Conservation (phyloP, 441 rosid genomes). For the Adansonia rubrostipa region DNA sequence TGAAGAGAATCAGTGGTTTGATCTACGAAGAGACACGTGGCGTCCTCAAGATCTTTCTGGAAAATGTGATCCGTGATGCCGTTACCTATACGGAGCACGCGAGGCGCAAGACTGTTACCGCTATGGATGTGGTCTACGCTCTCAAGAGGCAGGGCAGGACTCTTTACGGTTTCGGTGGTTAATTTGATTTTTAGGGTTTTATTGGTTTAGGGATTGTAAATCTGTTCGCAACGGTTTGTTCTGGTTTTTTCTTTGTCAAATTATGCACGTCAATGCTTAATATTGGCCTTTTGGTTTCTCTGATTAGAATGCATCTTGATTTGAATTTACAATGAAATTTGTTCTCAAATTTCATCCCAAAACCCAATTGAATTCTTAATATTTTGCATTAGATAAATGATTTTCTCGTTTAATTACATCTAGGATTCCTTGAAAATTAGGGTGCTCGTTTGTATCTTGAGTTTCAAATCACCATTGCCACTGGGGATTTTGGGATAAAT, state of each 20-base stretch:
- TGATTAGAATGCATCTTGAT: not conserved
- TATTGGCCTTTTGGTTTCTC: no score
- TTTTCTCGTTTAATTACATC: not conserved
- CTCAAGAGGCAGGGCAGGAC: constrained; percentile 11
- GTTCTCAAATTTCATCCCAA: not conserved
- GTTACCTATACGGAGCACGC: constrained; percentile 16
- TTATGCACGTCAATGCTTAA: no score
- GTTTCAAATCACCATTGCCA: no score
- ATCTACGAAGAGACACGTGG: constrained; percentile 3
- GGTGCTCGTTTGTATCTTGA: no score
- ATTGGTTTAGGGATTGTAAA: not conserved
- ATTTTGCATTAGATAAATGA: not conserved
- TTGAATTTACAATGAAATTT: not conserved
- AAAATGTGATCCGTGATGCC: constrained; percentile 18
- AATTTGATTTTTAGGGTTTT: not conserved
- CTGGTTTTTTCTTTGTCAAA: not conserved
- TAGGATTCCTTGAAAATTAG: no score
- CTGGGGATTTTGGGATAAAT: no score
- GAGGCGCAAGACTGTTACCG: constrained; percentile 6
- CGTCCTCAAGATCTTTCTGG: constrained; percentile 2
- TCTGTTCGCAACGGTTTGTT: not conserved
- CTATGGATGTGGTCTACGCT: constrained; percentile 5
- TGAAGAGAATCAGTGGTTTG: constrained; percentile 10
- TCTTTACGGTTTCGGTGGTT: constrained; percentile 16
- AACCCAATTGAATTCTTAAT: not conserved